These are phyloP conservation scores for Microsporum audouinii DNA, from an alignment of 2,329 filamentous ascomycete species.

Conservation along the genomic window DNA sequence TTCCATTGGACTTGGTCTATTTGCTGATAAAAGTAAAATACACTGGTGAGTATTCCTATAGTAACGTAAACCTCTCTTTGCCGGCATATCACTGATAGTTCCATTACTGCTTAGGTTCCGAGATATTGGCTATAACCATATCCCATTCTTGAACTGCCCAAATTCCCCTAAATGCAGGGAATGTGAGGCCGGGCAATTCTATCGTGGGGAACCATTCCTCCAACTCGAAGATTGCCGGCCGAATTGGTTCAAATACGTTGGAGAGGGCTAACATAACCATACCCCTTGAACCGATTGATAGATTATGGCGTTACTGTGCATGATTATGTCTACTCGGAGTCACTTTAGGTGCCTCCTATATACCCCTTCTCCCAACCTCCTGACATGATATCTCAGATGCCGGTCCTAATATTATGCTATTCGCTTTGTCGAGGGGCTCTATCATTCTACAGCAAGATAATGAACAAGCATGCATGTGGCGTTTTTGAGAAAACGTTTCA, in stretches of 20 bases:
- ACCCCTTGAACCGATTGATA: not conserved
- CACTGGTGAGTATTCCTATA: slow-evolving; percentile 59
- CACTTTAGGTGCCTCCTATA: not conserved
- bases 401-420: not conserved
- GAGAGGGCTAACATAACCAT: slow-evolving; percentile 46
- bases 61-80: not conserved
- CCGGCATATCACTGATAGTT: not conserved
- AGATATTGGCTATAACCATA: slow-evolving; percentile 96
- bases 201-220: slow-evolving; percentile 74
- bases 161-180: slow-evolving; percentile 89
- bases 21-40: slow-evolving; percentile 80
- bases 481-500: not conserved
- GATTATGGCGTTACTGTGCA: not conserved
- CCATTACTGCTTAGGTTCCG: slow-evolving; percentile 61
- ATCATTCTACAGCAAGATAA: not conserved
- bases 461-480: not conserved
- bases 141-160: slow-evolving; percentile 97
- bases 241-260: slow-evolving; percentile 93
- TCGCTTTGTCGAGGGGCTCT: not conserved
- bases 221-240: slow-evolving; percentile 87
- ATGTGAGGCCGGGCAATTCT: slow-evolving; percentile 77
- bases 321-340: not conserved
- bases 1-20: slow-evolving; percentile 80
- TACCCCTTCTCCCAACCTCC: not conserved
- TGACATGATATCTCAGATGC: not conserved